A percentile compares a stretch with the other conserved stretches of the same genome.
Evolutionary conservation across 768 basidiomycete species (phyloP).

Genomic region (Butyriboletus loyo): DNA sequence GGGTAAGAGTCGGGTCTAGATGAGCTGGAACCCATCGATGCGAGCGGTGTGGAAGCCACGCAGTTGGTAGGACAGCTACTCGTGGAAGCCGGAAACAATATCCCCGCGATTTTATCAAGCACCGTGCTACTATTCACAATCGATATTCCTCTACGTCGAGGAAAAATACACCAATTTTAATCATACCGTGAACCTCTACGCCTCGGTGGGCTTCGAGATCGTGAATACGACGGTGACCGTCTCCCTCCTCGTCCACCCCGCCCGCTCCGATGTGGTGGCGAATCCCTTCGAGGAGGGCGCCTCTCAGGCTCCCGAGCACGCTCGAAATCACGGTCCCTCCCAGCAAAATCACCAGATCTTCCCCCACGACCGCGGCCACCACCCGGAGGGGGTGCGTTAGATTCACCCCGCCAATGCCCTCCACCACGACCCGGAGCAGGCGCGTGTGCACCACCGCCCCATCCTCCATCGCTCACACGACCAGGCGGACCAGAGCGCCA

Average conservation of each 20-base stretch:
- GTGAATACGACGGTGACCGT: slow-evolving; percentile 35
- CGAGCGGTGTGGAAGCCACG: background rate
- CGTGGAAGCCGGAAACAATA: too few species aligned
- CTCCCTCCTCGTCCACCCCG: slow-evolving; percentile 43
- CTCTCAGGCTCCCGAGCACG: slow-evolving; percentile 43
- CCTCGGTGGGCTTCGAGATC: slow-evolving; percentile 43
- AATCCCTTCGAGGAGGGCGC: slow-evolving; percentile 48
- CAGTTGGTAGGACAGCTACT: too few species aligned
- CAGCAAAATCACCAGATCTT: slow-evolving; percentile 31
- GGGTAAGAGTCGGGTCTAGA: slow-evolving; percentile 20
- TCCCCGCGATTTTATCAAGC: too few species aligned
- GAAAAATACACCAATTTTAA: slow-evolving; percentile 13
- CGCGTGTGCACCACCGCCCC: slow-evolving; percentile 41
- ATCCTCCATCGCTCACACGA: slow-evolving; percentile 46
- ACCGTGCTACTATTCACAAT: background rate
- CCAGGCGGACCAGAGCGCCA: slow-evolving; percentile 35
- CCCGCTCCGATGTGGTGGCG: slow-evolving; percentile 47
- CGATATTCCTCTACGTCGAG: background rate
- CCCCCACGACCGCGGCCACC: slow-evolving; percentile 46
- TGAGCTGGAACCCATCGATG: slow-evolving; percentile 23
- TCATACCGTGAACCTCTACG: slow-evolving; percentile 34
- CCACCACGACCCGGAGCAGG: slow-evolving; percentile 47
- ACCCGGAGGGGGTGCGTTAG: slow-evolving; percentile 44
- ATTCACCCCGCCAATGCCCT: slow-evolving; percentile 76
- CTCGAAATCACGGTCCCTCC: slow-evolving; percentile 36